Evolutionary conservation across 225 moss, liverwort and hornwort species (phyloP).

Genomic region (Rhytidiadelphus loreus): DNA sequence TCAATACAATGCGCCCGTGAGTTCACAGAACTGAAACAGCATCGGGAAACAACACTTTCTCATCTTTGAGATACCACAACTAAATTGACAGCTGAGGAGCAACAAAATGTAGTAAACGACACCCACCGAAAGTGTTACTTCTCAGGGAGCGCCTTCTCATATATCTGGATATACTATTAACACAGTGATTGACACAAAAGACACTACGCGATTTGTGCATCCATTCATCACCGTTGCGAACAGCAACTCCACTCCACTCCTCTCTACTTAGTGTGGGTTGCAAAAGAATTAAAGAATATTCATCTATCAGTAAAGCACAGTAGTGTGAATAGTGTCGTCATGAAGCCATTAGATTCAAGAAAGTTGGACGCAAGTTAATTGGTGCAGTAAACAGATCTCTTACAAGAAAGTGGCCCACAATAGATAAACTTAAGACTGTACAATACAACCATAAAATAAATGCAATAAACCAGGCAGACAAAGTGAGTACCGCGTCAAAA

Average conservation of each 20-base stretch:
- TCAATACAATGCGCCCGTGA: background rate
- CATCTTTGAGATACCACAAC: background rate
- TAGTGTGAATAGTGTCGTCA: background rate
- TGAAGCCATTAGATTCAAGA: background rate
- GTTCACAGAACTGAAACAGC: background rate
- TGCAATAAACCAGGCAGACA: background rate
- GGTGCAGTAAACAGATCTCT: background rate
- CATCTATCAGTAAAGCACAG: background rate
- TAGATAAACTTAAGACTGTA: background rate
- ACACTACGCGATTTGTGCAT: background rate
- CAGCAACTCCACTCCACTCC: background rate
- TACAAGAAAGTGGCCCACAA: background rate
- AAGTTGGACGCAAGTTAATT: background rate
- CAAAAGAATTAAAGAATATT: background rate
- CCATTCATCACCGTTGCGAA: background rate
- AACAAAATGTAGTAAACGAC: background rate
- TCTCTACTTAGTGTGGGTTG: background rate
- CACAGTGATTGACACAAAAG: background rate
- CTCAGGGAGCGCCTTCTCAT: background rate
- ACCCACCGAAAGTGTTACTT: background rate
- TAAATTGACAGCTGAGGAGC: background rate
- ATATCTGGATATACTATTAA: background rate
- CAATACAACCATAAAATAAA: background rate
- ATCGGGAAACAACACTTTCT: background rate
- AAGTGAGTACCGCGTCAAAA: constrained; percentile 62